Conservation (phyloP, 257 asterid genomes). For the Nicotiana tabacum region DNA sequence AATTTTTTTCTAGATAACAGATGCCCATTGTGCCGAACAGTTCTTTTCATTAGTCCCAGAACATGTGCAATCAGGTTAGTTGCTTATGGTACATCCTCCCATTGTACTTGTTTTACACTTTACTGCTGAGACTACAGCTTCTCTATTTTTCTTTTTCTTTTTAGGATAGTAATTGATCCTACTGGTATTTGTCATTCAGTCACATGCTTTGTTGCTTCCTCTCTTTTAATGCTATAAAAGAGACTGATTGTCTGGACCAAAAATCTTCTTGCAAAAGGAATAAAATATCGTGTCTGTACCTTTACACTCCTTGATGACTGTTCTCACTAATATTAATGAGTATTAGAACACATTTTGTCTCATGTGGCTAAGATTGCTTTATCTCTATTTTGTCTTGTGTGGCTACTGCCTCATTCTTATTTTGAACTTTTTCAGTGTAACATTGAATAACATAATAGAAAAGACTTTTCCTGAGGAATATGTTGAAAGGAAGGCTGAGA, state of each 20-base stretch:
- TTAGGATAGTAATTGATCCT: background rate
- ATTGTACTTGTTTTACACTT: background rate
- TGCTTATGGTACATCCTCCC: slow-evolving; percentile 11
- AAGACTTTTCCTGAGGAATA: slow-evolving; percentile 88
- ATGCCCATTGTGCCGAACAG: slow-evolving; percentile 95
- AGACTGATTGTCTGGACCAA: background rate
- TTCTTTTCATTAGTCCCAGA: slow-evolving; percentile 74
- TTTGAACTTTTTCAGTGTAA: slow-evolving; percentile 59
- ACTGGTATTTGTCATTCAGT: background rate
- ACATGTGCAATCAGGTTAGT: slow-evolving; percentile 83
- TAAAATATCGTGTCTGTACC: background rate
- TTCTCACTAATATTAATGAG: background rate
- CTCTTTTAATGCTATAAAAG: background rate
- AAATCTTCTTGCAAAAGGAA: background rate
- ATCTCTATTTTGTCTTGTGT: background rate
- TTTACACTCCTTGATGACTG: background rate
- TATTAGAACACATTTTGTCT: background rate
- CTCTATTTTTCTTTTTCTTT: background rate
- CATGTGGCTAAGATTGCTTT: background rate
- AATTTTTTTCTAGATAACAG: slow-evolving; percentile 56
- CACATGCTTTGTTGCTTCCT: background rate
- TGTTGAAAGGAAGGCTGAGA: slow-evolving; percentile 78
- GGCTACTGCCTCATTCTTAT: slow-evolving; percentile 8
- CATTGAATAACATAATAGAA: slow-evolving; percentile 83
- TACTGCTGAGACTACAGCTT: background rate